Evolutionary conservation across 1,284 basidiomycete genomes (phyloP).

Genomic region (Leccinum fallax): DNA sequence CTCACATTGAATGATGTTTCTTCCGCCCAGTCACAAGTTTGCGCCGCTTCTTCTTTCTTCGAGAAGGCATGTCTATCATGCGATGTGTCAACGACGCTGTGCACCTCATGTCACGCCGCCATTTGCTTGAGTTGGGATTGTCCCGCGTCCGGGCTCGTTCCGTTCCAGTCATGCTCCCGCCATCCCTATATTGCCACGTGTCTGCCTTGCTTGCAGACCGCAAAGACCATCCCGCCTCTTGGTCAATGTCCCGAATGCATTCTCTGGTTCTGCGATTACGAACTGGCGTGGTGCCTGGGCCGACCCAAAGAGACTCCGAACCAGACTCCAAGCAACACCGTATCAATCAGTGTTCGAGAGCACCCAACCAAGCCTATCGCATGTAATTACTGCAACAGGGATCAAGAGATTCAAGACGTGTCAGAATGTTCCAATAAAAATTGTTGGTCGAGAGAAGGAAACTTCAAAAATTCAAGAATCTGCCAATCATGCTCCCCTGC

Average conservation of each 20-base stretch:
- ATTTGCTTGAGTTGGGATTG: conserved; percentile 25
- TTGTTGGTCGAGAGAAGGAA: background rate
- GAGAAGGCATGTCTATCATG: conserved; percentile 20
- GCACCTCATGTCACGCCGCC: conserved; percentile 17
- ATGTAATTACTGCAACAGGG: background rate
- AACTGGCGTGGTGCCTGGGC: conserved; percentile 28
- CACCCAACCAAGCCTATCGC: conserved; percentile 8
- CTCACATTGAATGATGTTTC: background rate
- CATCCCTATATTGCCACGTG: conserved; percentile 7
- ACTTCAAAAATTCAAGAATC: background rate
- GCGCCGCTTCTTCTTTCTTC: background rate
- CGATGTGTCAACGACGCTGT: conserved; percentile 7
- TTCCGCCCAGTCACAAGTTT: background rate
- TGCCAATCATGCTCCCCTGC: background rate
- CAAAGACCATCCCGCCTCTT: conserved; percentile 16
- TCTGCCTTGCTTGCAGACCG: conserved; percentile 13
- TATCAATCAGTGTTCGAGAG: conserved; percentile 17
- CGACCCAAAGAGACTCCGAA: conserved; percentile 11
- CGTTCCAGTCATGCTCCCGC: conserved; percentile 14
- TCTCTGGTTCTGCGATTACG: conserved; percentile 25
- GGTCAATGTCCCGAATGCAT: conserved; percentile 26
- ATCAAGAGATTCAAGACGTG: background rate
- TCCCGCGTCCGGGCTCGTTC: conserved; percentile 15
- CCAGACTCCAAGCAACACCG: background rate
- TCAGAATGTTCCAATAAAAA: background rate